Conservation (phyloP, 2,329 filamentous ascomycete genomes). For the Zasmidium angulare region DNA sequence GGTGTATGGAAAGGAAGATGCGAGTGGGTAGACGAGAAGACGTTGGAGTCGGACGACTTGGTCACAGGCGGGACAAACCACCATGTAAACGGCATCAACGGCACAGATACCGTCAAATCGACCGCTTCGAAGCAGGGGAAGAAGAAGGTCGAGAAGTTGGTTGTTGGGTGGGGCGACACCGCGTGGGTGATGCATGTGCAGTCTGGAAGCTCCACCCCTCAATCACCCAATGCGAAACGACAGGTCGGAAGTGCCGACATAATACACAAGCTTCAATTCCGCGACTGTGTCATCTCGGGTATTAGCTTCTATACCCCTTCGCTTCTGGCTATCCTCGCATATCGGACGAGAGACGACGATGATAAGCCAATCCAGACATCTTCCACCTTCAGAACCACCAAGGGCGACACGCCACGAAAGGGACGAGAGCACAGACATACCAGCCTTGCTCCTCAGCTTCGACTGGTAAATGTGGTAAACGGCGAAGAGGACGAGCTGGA, state of each 20-base stretch:
- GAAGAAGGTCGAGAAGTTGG: constrained; percentile 65
- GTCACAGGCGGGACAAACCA: constrained; percentile 40
- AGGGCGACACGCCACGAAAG: constrained; percentile 59
- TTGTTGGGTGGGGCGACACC: constrained; percentile 94
- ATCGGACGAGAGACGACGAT: constrained; percentile 73
- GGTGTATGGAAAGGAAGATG: constrained; percentile 88
- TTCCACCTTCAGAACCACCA: constrained; percentile 16
- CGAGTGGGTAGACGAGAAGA: constrained; percentile 88
- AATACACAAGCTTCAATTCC: constrained; percentile 81
- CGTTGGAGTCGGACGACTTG: constrained; percentile 71
- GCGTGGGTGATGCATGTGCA: constrained; percentile 95
- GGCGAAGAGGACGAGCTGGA: constrained; percentile 84
- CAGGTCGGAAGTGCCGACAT: constrained; percentile 82
- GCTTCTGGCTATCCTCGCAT: constrained; percentile 87
- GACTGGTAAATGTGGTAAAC: constrained; percentile 83
- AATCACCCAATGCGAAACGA: constrained; percentile 66
- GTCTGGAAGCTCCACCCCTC: constrained; percentile 62
- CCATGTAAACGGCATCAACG: constrained; percentile 27
- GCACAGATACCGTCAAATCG: constrained; percentile 24
- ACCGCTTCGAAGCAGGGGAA: constrained; percentile 24
- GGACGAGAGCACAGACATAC: constrained; percentile 72
- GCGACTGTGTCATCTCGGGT: constrained; percentile 96
- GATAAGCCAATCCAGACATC: constrained; percentile 51
- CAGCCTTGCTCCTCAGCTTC: constrained; percentile 81
- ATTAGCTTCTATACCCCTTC: constrained; percentile 94